Conservation (phyloP, 257 asterid species). For the Avicennia marina region DNA sequence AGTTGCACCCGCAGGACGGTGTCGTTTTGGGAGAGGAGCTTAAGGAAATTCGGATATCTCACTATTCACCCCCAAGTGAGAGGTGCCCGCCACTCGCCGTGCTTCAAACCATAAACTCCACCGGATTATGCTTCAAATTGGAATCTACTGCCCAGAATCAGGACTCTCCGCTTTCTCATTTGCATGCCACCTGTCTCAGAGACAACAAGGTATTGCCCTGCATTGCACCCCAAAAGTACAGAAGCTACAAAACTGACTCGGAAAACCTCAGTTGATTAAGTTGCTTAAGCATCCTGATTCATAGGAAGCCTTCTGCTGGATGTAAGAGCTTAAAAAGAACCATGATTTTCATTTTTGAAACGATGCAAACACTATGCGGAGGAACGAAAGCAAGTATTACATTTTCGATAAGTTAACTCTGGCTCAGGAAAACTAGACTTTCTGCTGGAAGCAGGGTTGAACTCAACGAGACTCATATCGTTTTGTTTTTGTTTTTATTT, state of each 20-base stretch:
- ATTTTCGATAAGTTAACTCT: too few relatives aligned
- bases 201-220: conserved; percentile 81
- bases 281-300: too few relatives aligned
- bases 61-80: conserved; percentile 77
- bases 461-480: not conserved
- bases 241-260: conserved; percentile 15
- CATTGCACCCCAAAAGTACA: conserved; percentile 29
- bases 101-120: conserved; percentile 54
- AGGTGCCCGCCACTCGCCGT: conserved; percentile 95
- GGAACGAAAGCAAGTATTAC: too few relatives aligned
- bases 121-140: conserved; percentile 77
- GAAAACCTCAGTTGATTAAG: conserved; percentile 10
- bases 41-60: conserved; percentile 67
- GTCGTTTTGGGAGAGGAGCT: conserved; percentile 43
- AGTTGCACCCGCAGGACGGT: conserved; percentile 49
- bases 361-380: not conserved
- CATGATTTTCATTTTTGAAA: conserved; percentile 14
- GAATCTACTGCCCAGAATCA: conserved; percentile 51
- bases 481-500: not conserved
- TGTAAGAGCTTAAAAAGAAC: conserved; percentile 13
- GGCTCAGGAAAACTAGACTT: conserved; percentile 10
- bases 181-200: conserved; percentile 93
- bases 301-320: not conserved
- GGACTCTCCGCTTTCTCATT: conserved; percentile 67
- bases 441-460: conserved; percentile 4